Percentiles rank a stretch among this genome's conserved stretches.
phyloP scores from a whole-genome alignment of 345 rosid genomes.

The Ceriops tagal region DNA sequence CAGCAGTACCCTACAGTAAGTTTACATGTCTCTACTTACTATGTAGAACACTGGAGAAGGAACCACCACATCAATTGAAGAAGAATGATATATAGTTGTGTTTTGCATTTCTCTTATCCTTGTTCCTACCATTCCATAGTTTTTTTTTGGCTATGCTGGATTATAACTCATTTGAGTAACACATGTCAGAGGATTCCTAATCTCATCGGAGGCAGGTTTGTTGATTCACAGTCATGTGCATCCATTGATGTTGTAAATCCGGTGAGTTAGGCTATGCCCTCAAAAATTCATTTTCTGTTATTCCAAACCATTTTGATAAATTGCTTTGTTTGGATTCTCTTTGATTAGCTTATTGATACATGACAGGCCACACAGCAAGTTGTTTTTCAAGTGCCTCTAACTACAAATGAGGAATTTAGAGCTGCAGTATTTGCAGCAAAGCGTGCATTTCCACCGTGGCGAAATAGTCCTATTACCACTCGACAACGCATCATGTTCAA shows the following conservation, averaged over 20 bases:
- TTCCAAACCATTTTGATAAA: constrained; percentile 1
- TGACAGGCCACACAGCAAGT: constrained; percentile 57
- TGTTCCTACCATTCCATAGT: background rate
- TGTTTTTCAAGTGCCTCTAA: constrained; percentile 64
- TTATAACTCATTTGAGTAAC: constrained; percentile 13
- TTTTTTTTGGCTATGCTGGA: constrained; percentile 10
- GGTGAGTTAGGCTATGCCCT: constrained; percentile 38
- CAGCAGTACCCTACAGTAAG: constrained; percentile 49
- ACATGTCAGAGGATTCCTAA: constrained; percentile 57
- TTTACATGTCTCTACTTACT: constrained; percentile 14
- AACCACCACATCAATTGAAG: background rate
- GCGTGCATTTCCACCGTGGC: constrained; percentile 57
- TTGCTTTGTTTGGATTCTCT: background rate
- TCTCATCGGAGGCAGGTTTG: constrained; percentile 64
- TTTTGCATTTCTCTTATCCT: background rate
- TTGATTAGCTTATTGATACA: background rate
- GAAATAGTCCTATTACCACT: constrained; percentile 42
- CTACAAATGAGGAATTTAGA: constrained; percentile 60
- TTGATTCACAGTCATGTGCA: constrained; percentile 53
- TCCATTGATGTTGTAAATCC: constrained; percentile 61
- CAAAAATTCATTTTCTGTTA: background rate
- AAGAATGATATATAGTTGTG: constrained; percentile 7
- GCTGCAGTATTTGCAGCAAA: constrained; percentile 68
- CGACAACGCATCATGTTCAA: constrained; percentile 70
- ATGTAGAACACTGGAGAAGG: background rate